Conservation (phyloP, 2,329 filamentous ascomycete genomes). For the Colletotrichum sansevieriae region DNA sequence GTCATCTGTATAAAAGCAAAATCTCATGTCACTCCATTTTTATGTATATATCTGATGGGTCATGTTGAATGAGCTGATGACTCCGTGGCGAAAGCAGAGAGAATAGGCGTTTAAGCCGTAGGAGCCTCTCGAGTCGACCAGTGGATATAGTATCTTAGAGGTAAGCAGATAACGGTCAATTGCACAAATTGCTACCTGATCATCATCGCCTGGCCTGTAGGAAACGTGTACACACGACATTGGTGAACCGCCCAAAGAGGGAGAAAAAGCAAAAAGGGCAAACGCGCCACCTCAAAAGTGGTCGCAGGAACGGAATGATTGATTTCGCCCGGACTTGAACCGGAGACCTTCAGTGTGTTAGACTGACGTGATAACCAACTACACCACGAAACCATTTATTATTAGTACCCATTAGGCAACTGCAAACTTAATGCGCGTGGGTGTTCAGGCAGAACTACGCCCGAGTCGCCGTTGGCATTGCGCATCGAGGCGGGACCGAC, state of each 20-base stretch:
- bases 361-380: slow-evolving; percentile 64
- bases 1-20: slow-evolving; percentile 16
- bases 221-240: no score
- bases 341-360: slow-evolving; percentile 51
- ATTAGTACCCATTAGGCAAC: rapidly evolving
- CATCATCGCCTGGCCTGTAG: no score
- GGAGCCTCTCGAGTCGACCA: no score
- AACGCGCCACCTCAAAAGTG: no score
- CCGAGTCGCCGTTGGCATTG: not conserved
- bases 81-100: no score
- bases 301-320: not conserved
- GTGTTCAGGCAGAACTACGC: not conserved
- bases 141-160: no score
- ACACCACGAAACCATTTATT: slow-evolving; percentile 50
- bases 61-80: no score
- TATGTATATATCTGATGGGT: no score
- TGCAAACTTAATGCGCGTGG: not conserved
- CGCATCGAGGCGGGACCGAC: not conserved
- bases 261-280: not conserved
- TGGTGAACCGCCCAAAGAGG: not conserved
- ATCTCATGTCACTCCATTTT: no score
- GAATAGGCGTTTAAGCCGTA: no score
- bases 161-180: no score
- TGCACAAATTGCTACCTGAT: no score
- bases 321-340: slow-evolving; percentile 42